Conservation (phyloP, 208 protist genomes). For the Leishmania arabica region DNA sequence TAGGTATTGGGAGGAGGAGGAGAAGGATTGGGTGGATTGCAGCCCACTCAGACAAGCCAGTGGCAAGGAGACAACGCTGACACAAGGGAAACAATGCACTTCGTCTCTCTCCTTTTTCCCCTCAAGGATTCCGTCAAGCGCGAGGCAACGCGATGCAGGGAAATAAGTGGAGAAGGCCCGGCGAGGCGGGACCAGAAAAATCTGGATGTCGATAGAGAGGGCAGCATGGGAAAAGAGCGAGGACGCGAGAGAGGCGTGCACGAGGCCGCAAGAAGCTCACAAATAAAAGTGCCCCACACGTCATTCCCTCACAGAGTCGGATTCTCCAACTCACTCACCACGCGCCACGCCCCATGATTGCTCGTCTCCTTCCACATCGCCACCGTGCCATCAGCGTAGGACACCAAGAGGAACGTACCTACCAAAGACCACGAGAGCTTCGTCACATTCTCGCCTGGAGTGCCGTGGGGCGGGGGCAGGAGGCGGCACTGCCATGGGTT, state of each 20-base stretch:
- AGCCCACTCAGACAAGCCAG: not conserved
- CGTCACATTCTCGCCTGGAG: slow-evolving; percentile 51
- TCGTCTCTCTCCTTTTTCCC: not conserved
- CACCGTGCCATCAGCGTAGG: slow-evolving; percentile 71
- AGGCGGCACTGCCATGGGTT: slow-evolving; percentile 50
- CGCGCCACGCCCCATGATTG: slow-evolving; percentile 58
- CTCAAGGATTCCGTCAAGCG: not conserved
- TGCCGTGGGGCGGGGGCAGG: slow-evolving; percentile 29
- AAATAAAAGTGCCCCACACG: not conserved
- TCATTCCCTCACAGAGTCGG: slow-evolving; percentile 12
- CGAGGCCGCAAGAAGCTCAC: not conserved
- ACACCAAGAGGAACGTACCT: slow-evolving; percentile 82
- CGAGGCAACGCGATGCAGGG: not conserved
- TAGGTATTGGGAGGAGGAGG: not conserved
- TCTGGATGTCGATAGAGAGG: not conserved
- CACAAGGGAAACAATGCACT: not conserved
- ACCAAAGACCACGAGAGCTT: slow-evolving; percentile 84
- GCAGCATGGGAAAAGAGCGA: not conserved
- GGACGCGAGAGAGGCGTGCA: not conserved
- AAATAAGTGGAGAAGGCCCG: not conserved
- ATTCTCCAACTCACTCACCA: slow-evolving; percentile 55
- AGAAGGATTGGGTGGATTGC: not conserved
- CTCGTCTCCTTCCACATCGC: slow-evolving; percentile 77
- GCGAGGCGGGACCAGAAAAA: not conserved
- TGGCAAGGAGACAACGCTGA: not conserved